Base-by-base conservation (phyloP, 208 protist genomes). In the Trypanosoma conorhini region DNA sequence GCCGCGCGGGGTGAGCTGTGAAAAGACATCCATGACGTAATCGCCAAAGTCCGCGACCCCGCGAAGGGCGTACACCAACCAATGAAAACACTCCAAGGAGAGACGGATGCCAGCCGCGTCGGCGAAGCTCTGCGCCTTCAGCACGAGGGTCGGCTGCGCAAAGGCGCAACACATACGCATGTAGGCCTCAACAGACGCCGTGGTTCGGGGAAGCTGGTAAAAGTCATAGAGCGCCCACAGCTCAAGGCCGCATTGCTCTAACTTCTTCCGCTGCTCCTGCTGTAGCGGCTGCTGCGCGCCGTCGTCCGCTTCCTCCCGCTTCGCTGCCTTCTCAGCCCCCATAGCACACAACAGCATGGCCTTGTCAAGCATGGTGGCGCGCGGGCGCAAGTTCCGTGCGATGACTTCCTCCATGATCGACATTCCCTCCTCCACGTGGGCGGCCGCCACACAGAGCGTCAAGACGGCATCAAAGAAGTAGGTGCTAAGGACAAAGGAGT, bases 161-260 rank as follows among this genome's bases (percentile, higher is more conserved):
- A 90, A 51, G 55, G 86, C 80, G 30, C 68, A 76, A 66, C 85
- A 86, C 76, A 94, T 81, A 30, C 88, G 85, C 75, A 93, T 82
- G 72, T 93, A 92, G 28, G 88, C 82, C 71, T 88, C 86, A 40
- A 96, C 62, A 33, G 83, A 85, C 7, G 50, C 58, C 5, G 73
- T 76, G 57, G 62, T 86, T 54, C 89, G 90, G 30, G 42, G 54
- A 24, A 95, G 72, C 40, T 83, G 65, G 71, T 93, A 97, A 72
- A 97, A 95, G 70, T 97, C 93, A 72, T 81, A 97, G 19, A 97
- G 82, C 8, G 82, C 77, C 91, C 93, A 97, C 50, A 82, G 65
- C 44, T 97, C 93, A 52, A 89, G 68, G 56, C 92, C 91, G n/a
- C 62, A 72, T 60, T 81, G 70, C 52, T 73, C 69, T 33, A 78